phyloP scores from a whole-genome alignment of 805 yeast species.

The Candida piceae region DNA sequence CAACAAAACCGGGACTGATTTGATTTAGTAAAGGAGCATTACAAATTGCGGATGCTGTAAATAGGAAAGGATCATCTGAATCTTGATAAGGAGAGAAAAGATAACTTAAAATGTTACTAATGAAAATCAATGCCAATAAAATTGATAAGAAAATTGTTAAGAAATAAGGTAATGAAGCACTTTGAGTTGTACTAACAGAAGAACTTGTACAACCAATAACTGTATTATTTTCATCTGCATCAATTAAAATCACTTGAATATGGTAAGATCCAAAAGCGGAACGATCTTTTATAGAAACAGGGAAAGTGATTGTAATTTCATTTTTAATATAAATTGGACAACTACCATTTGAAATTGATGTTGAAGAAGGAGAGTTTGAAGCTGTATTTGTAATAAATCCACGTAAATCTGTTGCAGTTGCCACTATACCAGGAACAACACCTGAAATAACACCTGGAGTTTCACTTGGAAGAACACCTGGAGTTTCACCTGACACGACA shows the following conservation, averaged over 20 bases:
- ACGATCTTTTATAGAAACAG: conserved; percentile 17
- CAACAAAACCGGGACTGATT: conserved; percentile 47
- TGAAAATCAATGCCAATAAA: conserved; percentile 35
- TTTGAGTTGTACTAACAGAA: conserved; percentile 45
- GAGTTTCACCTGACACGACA: background rate
- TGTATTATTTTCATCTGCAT: conserved; percentile 32
- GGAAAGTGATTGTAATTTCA: conserved; percentile 21
- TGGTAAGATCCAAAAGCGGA: conserved; percentile 43
- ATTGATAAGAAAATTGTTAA: conserved; percentile 35
- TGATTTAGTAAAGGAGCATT: conserved; percentile 51
- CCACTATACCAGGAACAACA: background rate
- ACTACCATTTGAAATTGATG: conserved; percentile 3
- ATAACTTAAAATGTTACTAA: conserved; percentile 31
- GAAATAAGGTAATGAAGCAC: conserved; percentile 33
- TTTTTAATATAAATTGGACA: conserved; percentile 29
- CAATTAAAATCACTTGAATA: conserved; percentile 36
- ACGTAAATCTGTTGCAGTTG: background rate
- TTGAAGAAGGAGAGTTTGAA: background rate
- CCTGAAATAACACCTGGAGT: background rate
- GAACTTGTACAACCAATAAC: conserved; percentile 44
- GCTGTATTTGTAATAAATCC: background rate
- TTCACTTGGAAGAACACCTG: background rate
- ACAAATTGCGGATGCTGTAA: conserved; percentile 53
- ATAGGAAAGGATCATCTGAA: conserved; percentile 46
- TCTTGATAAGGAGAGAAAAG: conserved; percentile 55